A percentile compares a stretch with the other conserved stretches of the same genome.
Evolutionary conservation across 768 basidiomycete genomes (phyloP).

Genomic region (Pulveroboletus sp.): DNA sequence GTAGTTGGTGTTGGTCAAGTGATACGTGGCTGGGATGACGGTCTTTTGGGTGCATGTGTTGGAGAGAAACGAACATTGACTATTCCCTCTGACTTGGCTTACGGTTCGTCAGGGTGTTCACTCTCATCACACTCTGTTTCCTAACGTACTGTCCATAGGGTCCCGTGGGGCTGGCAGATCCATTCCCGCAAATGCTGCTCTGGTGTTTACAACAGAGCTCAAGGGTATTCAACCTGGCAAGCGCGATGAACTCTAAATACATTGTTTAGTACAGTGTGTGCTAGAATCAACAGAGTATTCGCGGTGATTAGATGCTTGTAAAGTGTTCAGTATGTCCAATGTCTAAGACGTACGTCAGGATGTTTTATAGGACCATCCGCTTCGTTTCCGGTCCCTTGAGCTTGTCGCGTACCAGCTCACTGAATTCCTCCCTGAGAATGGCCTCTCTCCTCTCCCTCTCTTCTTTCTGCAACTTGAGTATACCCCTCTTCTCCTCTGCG

Average conservation of each 20-base stretch:
- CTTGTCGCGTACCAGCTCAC: constrained; percentile 74
- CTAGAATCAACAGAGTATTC: background rate
- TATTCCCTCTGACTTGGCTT: constrained; percentile 77
- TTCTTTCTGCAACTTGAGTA: constrained; percentile 91
- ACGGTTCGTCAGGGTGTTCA: constrained; percentile 56
- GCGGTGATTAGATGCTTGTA: background rate
- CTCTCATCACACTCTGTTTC: background rate
- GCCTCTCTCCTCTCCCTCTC: constrained; percentile 90
- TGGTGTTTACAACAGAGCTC: constrained; percentile 88
- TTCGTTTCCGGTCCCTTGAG: constrained; percentile 50
- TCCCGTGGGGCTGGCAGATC: constrained; percentile 68
- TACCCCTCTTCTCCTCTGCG: constrained; percentile 96
- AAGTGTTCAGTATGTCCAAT: background rate
- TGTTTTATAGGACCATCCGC: constrained; percentile 10
- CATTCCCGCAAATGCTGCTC: constrained; percentile 77
- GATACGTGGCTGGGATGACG: constrained; percentile 84
- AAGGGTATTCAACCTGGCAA: constrained; percentile 51
- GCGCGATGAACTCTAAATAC: constrained; percentile 54
- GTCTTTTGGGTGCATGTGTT: constrained; percentile 81
- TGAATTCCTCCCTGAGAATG: constrained; percentile 87
- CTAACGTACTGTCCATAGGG: constrained; percentile 41
- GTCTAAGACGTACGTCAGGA: background rate
- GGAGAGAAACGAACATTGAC: constrained; percentile 86
- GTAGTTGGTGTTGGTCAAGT: constrained; percentile 79
- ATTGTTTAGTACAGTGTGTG: background rate